phyloP scores from a whole-genome alignment of 257 asterid genomes.

The Cinchona pubescens region DNA sequence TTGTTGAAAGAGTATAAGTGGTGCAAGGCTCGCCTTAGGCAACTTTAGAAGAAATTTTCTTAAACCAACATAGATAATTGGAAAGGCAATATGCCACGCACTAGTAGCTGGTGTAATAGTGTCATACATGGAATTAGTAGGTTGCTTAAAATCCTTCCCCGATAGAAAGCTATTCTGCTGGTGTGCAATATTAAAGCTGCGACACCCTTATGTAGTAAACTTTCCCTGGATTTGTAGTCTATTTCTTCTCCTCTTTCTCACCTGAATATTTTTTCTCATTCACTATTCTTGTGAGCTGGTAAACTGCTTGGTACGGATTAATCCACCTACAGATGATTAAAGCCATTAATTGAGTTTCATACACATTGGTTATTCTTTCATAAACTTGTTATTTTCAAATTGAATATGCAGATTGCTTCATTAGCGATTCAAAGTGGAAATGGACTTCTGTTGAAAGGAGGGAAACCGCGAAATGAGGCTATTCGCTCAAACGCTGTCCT shows the following conservation, averaged over 20 bases:
- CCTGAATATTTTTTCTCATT: neutral
- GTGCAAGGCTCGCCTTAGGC: neutral
- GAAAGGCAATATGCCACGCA: neutral
- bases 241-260: neutral
- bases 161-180: too few relatives aligned
- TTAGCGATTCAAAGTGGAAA: constrained; percentile 84
- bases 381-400: constrained; percentile 9
- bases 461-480: constrained; percentile 92
- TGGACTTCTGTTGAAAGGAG: constrained; percentile 81
- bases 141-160: neutral
- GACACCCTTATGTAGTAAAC: neutral
- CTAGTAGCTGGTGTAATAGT: neutral
- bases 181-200: neutral
- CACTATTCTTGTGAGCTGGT: neutral
- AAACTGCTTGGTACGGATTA: neutral
- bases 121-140: neutral
- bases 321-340: neutral
- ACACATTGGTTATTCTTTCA: constrained; percentile 1
- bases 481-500: constrained; percentile 62
- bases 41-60: neutral
- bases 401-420: constrained; percentile 61
- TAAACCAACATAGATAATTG: neutral
- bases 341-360: neutral
- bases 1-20: neutral
- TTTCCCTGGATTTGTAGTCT: neutral